Base-by-base conservation (phyloP, 805 yeast genomes). In the Pichia deserticola region DNA sequence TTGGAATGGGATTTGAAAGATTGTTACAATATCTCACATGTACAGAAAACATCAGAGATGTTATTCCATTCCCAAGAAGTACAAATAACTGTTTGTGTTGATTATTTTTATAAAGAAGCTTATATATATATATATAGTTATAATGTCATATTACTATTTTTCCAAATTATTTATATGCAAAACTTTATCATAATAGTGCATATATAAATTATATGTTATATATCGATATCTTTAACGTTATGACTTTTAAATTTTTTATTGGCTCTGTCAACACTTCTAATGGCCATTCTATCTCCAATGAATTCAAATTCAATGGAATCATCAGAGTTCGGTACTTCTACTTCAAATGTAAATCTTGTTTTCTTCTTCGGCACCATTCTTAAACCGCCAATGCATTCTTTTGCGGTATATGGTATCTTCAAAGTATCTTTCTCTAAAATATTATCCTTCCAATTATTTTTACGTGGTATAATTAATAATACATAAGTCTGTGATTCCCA, bases 1-100 rank as follows among this genome's bases (percentile, higher is more conserved):
- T 85, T 67, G 99, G 99, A 0, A 71, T 93, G 73, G 99, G 99
- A 0, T 80, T 90, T 57, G 99, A 93, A 64, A 72, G 99, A 52
- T 67, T 93, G 33, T 64, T 93, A 13, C 80, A 85, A 48, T 90
- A 83, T 56, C 68, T 89, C 49, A 74, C 82, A 7, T 89, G 82
- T 4, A 72, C 84, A 20, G 90, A 84, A 33, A 93, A 90, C 61
- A 79, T 93, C 40, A 76, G 86, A 57, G 99, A 93, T 59, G 86
- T 86, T 8, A 82, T 87, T 27, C 88, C 96, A 2, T 90, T 92
- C 63, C 90, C 96, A 2, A 72, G 99, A 56, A 79, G 84, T 44
- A 83, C 81, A 27, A 67, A 74, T 15, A 75, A 69, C 51, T 76
- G 82, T 55, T 65, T 64, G 3, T 77, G 82, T 53, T 77, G 59